Percentiles rank a stretch among this genome's conserved stretches.
These are phyloP conservation scores for Musa itinerans DNA, from an alignment of 176 grass and related monocot species.

Conservation along the genomic window DNA sequence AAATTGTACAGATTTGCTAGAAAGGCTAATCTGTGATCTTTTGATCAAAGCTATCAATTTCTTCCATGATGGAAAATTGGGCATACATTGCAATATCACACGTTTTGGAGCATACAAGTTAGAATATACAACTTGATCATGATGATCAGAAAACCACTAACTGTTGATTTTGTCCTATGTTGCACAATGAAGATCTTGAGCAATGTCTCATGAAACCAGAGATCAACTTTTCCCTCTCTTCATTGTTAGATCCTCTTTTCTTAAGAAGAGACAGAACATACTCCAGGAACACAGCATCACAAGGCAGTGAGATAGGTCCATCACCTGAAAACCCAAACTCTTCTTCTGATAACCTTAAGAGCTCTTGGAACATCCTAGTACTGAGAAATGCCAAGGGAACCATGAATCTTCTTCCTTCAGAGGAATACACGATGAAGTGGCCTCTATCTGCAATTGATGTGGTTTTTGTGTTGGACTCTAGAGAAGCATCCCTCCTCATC, in stretches of 20 bases:
- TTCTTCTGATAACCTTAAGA: conserved; percentile 37
- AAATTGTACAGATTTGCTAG: not conserved
- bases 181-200: not conserved
- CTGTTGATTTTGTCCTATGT: not conserved
- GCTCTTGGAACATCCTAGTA: conserved; percentile 22
- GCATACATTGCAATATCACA: not conserved
- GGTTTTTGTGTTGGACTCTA: conserved; percentile 23
- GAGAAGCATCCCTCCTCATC: conserved; percentile 10
- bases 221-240: conserved; percentile 19
- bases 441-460: conserved; percentile 36
- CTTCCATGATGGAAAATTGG: not conserved
- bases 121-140: not conserved
- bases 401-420: conserved; percentile 25
- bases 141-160: not conserved
- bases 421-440: conserved; percentile 25
- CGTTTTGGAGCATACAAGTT: not conserved
- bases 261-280: conserved; percentile 20
- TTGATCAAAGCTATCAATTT: not conserved
- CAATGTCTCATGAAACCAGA: conserved; percentile 12
- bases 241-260: conserved; percentile 3
- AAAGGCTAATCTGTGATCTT: not conserved
- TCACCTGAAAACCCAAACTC: conserved; percentile 29
- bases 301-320: conserved; percentile 30
- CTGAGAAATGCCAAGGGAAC: conserved; percentile 16
- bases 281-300: conserved; percentile 24